Base-by-base conservation (phyloP, 805 yeast genomes). In the Ogataea pini region DNA sequence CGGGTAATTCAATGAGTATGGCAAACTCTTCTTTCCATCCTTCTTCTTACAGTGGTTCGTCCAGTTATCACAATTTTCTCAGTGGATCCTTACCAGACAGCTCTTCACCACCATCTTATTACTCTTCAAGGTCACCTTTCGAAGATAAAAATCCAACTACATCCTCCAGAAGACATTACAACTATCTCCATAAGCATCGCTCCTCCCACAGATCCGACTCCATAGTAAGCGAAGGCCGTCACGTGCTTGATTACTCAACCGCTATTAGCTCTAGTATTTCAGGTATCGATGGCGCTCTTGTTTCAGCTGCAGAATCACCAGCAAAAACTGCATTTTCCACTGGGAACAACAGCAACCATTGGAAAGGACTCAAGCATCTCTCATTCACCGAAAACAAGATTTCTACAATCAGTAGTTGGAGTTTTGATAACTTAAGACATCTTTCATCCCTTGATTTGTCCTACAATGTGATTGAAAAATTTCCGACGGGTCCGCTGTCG, bases 361-460 rank as follows among this genome's bases (percentile, higher is more conserved):
- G 79, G 79, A 61, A 52, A 47, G 61, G 61, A 8, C 56, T 75
- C 27, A 69, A 67, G 27, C 75, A 74, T 52, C 53, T 75, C 7
- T 71, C 77, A 1, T 59, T 75, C 9, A 56, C 72, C 4, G 77
- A 74, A 37, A 70, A 70, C 45, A 66, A 64, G 36, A 67, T 75
- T n/a, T 50, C 62, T 1, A 53, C 51, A 16, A 61, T 75, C 8
- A 57, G 59, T 43, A 58, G 55, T 27, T 54, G 55, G 47, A 60
- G 64, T 33, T 70, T 70, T 49, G 67, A 59, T 40, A 60, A 52
- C 34, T 56, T 66, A 17, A 60, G 55, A 16, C 64, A 67, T 38
- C 56, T 75, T 10, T 58, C 72, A 1, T 67, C 76, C 2, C 69
- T 83, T 43, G 85, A 83, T 56, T 62, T 83, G 27, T 82, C 87